Conservation (phyloP, 108 stramenopile genomes). For the Epithemia pelagica region DNA sequence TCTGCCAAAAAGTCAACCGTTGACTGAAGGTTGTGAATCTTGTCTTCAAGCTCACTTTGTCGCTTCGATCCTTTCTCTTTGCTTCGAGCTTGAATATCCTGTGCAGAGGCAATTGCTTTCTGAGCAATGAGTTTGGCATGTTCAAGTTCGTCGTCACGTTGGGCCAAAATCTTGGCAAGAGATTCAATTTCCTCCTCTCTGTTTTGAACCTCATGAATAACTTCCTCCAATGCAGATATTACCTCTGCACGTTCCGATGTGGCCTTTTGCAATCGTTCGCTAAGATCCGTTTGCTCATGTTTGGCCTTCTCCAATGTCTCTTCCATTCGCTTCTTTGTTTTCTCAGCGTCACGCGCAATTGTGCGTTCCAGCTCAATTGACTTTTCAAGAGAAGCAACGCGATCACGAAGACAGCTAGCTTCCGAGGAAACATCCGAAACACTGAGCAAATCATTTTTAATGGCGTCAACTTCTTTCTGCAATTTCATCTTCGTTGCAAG, state of each 20-base stretch:
- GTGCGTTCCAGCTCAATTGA: conserved; percentile 16
- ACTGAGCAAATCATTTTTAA: conserved; percentile 19
- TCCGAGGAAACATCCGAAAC: conserved; percentile 23
- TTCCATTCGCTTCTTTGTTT: conserved; percentile 18
- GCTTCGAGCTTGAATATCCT: conserved; percentile 37
- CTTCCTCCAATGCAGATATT: conserved; percentile 42
- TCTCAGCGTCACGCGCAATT: conserved; percentile 16
- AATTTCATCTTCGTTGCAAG: conserved; percentile 25
- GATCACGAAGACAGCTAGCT: conserved; percentile 21
- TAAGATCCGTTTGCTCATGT: conserved; percentile 18
- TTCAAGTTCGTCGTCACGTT: conserved; percentile 48
- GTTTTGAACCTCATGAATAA: conserved; percentile 47
- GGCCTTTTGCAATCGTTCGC: conserved; percentile 25
- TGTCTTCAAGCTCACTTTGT: conserved; percentile 17
- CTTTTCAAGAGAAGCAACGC: conserved; percentile 22
- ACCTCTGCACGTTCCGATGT: conserved; percentile 33
- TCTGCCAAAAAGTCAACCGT: conserved; percentile 24
- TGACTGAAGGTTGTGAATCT: conserved; percentile 30
- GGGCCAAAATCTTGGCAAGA: conserved; percentile 27
- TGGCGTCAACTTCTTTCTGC: conserved; percentile 27
- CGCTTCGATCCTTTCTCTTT: conserved; percentile 22
- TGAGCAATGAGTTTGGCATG: conserved; percentile 56
- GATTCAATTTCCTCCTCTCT: conserved; percentile 50
- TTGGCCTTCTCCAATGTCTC: conserved; percentile 18
- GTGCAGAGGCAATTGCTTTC: conserved; percentile 45